Conservation (phyloP, 257 asterid species). For the Orobanche coerulescens region DNA sequence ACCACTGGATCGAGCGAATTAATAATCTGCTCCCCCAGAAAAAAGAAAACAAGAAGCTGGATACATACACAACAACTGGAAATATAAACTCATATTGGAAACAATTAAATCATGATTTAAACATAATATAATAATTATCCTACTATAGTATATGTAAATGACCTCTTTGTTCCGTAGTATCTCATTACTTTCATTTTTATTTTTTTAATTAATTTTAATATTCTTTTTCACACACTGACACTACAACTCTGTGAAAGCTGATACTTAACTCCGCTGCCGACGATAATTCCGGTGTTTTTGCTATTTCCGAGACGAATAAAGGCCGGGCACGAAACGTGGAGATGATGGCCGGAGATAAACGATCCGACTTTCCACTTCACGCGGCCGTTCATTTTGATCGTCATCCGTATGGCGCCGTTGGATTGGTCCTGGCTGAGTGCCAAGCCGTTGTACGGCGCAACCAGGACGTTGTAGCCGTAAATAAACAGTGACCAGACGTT, state of each 20-base stretch:
- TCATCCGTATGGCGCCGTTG: too few species aligned
- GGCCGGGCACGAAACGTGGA: conserved; percentile 61
- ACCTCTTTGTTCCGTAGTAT: not conserved
- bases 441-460: conserved; percentile 68
- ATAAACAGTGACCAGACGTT: conserved; percentile 80
- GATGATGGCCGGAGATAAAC: conserved; percentile 45
- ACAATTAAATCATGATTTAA: conserved; percentile 9
- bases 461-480: conserved; percentile 51
- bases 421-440: conserved; percentile 41
- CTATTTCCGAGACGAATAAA: conserved; percentile 44
- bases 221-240: conserved; percentile 44
- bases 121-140: not conserved
- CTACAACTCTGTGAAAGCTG: conserved; percentile 52
- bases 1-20: too few species aligned
- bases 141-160: not conserved
- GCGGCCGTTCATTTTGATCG: conserved; percentile 59
- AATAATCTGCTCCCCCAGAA: too few species aligned
- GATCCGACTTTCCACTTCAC: conserved; percentile 69
- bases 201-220: not conserved
- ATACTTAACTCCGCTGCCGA: conserved; percentile 58
- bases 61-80: too few species aligned
- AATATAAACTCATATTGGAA: conserved; percentile 6
- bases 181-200: too few species aligned
- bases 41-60: not conserved
- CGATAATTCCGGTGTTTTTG: conserved; percentile 28